phyloP scores from a whole-genome alignment of 1,284 basidiomycete genomes.

The Porodaedalea pini region DNA sequence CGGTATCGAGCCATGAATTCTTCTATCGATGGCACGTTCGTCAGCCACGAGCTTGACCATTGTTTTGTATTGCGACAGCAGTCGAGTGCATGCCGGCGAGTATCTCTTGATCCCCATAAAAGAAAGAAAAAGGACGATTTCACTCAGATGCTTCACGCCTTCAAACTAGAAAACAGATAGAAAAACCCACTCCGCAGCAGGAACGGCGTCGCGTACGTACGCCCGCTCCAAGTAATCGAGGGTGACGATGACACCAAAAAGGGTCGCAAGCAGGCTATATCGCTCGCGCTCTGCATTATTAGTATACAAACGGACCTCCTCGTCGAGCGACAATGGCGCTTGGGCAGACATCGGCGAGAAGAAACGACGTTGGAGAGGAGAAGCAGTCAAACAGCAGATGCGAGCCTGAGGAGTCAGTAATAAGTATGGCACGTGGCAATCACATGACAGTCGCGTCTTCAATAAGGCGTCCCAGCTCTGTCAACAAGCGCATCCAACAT shows the following conservation, averaged over 20 bases:
- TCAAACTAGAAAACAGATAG: conserved; percentile 5
- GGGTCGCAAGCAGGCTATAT: conserved; percentile 84
- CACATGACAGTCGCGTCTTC: too few relatives aligned
- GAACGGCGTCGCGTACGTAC: conserved; percentile 91
- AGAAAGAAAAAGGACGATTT: background rate
- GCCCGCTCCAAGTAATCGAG: conserved; percentile 95
- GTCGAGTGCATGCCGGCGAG: conserved; percentile 88
- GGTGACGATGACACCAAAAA: conserved; percentile 89
- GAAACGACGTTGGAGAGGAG: background rate
- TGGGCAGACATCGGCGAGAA: conserved; percentile 4
- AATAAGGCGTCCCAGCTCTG: too few relatives aligned
- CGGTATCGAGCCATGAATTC: conserved; percentile 90
- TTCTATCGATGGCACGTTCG: conserved; percentile 78
- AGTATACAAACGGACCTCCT: conserved; percentile 88
- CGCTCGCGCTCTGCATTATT: conserved; percentile 89
- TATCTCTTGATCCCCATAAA: conserved; percentile 66
- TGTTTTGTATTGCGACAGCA: conserved; percentile 96
- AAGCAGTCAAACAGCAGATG: background rate
- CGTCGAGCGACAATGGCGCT: conserved; percentile 61
- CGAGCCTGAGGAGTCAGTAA: background rate
- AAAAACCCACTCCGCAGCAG: conserved; percentile 76
- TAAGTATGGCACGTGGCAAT: too few relatives aligned
- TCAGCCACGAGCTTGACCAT: conserved; percentile 91
- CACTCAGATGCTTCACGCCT: conserved; percentile 23
- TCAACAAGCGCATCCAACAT: too few relatives aligned